A percentile compares a stretch with the other conserved stretches of the same genome.
These are phyloP conservation scores for Cladosporium austrohemisphaericum DNA, from an alignment of 2,329 filamentous ascomycete species.

Conservation along the genomic window DNA sequence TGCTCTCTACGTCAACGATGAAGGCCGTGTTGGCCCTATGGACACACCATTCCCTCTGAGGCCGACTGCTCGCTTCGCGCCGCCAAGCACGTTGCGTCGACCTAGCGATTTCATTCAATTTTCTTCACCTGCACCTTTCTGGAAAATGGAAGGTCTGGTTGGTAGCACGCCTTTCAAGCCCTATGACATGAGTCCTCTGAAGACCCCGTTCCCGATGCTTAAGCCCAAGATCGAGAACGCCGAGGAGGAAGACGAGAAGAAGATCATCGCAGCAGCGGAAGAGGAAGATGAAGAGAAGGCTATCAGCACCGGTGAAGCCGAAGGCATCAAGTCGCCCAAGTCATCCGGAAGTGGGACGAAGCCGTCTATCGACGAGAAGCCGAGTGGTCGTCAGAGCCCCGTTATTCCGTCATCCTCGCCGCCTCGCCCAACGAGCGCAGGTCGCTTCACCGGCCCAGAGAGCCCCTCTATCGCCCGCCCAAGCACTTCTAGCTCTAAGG, in stretches of 20 bases:
- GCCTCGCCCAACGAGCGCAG: conserved; percentile 4
- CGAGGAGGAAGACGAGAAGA: conserved; percentile 21
- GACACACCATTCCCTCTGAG: conserved; percentile 37
- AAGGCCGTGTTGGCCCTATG: conserved; percentile 31
- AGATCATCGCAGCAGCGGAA: conserved; percentile 22
- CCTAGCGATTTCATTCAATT: conserved; percentile 84
- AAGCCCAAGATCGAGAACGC: conserved; percentile 21
- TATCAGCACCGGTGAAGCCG: not conserved
- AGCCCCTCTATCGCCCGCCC: conserved; percentile 9
- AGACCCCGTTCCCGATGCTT: conserved; percentile 36
- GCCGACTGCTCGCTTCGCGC: conserved; percentile 62
- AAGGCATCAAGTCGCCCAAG: conserved; percentile 9
- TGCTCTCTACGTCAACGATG: conserved; percentile 37
- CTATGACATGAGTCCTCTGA: conserved; percentile 37
- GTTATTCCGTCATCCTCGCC: conserved; percentile 28
- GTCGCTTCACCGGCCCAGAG: conserved; percentile 8
- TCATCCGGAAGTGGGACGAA: not conserved
- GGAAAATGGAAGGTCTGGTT: conserved; percentile 76
- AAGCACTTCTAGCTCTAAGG: conserved; percentile 26
- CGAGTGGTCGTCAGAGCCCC: conserved; percentile 26
- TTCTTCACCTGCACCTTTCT: conserved; percentile 80
- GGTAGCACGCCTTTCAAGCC: conserved; percentile 62
- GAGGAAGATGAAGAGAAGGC: conserved; percentile 18
- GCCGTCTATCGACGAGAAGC: conserved; percentile 19
- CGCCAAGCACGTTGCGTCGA: conserved; percentile 74